Evolutionary conservation across 768 basidiomycete species (phyloP), one percentile per base, ranked within the genome.

Genomic region (Psilocybe azurescens): DNA sequence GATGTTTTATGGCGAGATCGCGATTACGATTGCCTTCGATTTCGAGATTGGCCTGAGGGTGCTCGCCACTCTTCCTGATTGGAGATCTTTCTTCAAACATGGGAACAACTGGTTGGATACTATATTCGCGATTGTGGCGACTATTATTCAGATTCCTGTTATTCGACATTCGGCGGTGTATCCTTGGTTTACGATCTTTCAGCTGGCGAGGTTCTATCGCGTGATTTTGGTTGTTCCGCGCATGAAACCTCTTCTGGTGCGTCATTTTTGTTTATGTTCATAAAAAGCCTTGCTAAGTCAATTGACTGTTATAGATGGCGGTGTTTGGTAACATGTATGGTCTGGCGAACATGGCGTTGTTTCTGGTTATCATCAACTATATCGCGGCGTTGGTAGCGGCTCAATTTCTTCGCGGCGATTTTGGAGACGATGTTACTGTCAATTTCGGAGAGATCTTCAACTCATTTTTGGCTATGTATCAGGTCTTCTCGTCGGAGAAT

Each of bases 311-410:
- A 11, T 65, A 95, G 95, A 79, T 92, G 16, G 89, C 90, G 1
- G 91, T 97, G 1, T 95, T 97, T 67, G 95, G 96, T 9, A 95
- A 95, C 71, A 87, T 97, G 81, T 89, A 90, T 61, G 95, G 94
- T 75, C 80, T 99, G 18, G 79, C 83, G 30, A 99, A 98, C 81
- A 96, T 97, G 94, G 83, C 90, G 6, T 73, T 96, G 33, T 98
- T 99, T 79, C 83, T 99, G 20, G 75, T 98, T 63, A 75, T 97
- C 59, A 86, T 95, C 78, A 97, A 94, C 73, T 90, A 89, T 70
- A 80, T 98, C 50, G 90, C 89, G 3, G 92, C 95, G 0, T 81
- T 99, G 28, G 83, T 96, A 49, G 87, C 87, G 3, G 83, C 93
- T 1, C 95, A 98, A 72, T 79, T 98, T 24, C 78, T 99, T 30